These are phyloP conservation scores for Hura crepitans DNA, from an alignment of 441 rosid species.

Conservation along the genomic window DNA sequence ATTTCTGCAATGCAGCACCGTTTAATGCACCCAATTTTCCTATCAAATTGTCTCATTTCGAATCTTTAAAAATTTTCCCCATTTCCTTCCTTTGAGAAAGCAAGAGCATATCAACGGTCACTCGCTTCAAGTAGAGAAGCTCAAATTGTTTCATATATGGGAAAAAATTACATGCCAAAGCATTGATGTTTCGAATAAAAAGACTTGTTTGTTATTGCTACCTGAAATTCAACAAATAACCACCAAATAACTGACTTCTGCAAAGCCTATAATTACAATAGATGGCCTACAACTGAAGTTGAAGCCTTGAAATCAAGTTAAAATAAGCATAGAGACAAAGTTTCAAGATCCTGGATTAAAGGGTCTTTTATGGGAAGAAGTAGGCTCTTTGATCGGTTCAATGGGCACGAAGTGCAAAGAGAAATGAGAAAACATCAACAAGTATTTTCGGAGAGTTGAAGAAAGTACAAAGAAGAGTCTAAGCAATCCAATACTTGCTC, in stretches of 20 bases:
- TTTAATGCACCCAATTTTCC: too few relatives aligned
- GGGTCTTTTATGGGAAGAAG: constrained; percentile 47
- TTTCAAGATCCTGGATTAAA: constrained; percentile 40
- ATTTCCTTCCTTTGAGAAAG: too few relatives aligned
- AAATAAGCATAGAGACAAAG: constrained; percentile 33
- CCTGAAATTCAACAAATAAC: constrained; percentile 24
- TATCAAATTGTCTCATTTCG: too few relatives aligned
- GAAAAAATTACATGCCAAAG: constrained; percentile 44
- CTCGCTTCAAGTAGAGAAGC: constrained; percentile 42
- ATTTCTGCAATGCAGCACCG: too few relatives aligned
- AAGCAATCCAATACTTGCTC: constrained; percentile 36
- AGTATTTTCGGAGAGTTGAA: constrained; percentile 39
- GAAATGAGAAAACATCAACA: constrained; percentile 54
- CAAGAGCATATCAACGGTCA: constrained; percentile 36
- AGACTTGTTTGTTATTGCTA: constrained; percentile 14
- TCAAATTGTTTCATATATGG: constrained; percentile 28
- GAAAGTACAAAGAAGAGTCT: constrained; percentile 31
- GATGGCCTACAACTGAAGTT: constrained; percentile 48
- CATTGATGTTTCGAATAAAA: constrained; percentile 28
- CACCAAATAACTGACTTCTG: constrained; percentile 16
- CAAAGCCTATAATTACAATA: constrained; percentile 17
- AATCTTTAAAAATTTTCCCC: too few relatives aligned
- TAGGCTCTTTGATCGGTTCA: constrained; percentile 33
- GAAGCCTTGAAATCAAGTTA: constrained; percentile 37
- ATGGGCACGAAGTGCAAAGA: constrained; percentile 48